Evolutionary conservation across 768 basidiomycete species (phyloP).

Genomic region (Zangia roseola): DNA sequence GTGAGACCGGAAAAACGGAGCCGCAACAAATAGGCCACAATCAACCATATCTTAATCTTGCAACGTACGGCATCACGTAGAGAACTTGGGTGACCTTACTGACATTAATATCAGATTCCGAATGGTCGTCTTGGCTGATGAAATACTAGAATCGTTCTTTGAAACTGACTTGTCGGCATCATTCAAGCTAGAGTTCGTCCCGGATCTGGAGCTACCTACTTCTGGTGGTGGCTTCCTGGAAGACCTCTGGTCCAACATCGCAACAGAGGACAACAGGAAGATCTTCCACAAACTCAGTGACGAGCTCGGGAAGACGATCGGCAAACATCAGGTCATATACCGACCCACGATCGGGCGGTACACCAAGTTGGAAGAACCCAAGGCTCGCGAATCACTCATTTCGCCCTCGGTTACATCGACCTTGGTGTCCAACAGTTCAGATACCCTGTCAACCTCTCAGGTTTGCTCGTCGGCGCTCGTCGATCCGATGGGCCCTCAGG

Average conservation of each 20-base stretch:
- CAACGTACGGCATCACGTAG: slow-evolving; percentile 53
- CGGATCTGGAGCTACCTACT: slow-evolving; percentile 63
- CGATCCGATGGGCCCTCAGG: slow-evolving; percentile 29
- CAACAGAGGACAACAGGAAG: slow-evolving; percentile 90
- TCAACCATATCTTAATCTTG: slow-evolving; percentile 89
- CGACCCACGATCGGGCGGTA: slow-evolving; percentile 85
- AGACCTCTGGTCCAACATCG: slow-evolving; percentile 86
- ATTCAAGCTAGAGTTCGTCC: slow-evolving; percentile 74
- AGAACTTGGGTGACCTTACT: slow-evolving; percentile 5
- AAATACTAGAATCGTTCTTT: slow-evolving; percentile 95
- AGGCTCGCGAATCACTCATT: slow-evolving; percentile 82
- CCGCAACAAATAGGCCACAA: slow-evolving; percentile 64
- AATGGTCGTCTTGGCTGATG: slow-evolving; percentile 97
- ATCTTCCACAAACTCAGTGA: slow-evolving; percentile 93
- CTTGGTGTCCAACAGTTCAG: slow-evolving; percentile 38
- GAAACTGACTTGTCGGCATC: slow-evolving; percentile 87
- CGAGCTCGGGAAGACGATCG: slow-evolving; percentile 91
- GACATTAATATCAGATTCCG: slow-evolving; percentile 66
- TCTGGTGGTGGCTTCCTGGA: slow-evolving; percentile 66
- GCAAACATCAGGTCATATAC: slow-evolving; percentile 83
- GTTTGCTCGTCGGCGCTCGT: slow-evolving; percentile 53
- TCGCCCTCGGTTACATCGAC: slow-evolving; percentile 62
- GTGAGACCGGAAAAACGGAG: slow-evolving; percentile 36
- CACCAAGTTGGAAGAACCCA: slow-evolving; percentile 82
- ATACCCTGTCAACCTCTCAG: slow-evolving; percentile 20